These are phyloP conservation scores for Rhododendron ferrugineum DNA, from an alignment of 148 eudicot species.

Conservation along the genomic window DNA sequence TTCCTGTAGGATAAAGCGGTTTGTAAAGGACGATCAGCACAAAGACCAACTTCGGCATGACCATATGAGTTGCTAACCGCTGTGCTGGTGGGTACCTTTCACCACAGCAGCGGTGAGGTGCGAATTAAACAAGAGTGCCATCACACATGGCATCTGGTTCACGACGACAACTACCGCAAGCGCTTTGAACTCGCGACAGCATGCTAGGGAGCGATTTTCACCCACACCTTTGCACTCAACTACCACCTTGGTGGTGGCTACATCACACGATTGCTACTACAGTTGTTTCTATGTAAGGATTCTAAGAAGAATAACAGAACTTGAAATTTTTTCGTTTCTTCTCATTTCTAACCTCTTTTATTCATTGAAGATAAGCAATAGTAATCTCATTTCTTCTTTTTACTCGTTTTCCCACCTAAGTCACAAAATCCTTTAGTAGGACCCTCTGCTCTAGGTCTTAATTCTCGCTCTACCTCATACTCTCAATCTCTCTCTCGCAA, in stretches of 20 bases:
- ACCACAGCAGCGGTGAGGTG: not conserved
- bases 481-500: not conserved
- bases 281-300: not conserved
- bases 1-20: not conserved
- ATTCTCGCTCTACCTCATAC: not conserved
- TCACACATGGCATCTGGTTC: not conserved
- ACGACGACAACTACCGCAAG: not conserved
- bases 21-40: not conserved
- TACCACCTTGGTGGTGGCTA: not conserved
- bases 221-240: not conserved
- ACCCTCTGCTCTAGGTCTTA: not conserved
- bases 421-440: not conserved
- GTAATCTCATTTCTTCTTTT: not conserved
- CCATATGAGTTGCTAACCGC: not conserved
- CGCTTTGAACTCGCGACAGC: not conserved
- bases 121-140: not conserved
- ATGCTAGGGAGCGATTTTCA: not conserved
- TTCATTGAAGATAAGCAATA: not conserved
- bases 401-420: not conserved
- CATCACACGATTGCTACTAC: not conserved
- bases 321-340: not conserved
- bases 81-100: not conserved
- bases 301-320: not conserved
- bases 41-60: not conserved
- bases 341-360: not conserved